Base-by-base conservation (phyloP, 345 rosid species). In the Aquilaria sinensis region DNA sequence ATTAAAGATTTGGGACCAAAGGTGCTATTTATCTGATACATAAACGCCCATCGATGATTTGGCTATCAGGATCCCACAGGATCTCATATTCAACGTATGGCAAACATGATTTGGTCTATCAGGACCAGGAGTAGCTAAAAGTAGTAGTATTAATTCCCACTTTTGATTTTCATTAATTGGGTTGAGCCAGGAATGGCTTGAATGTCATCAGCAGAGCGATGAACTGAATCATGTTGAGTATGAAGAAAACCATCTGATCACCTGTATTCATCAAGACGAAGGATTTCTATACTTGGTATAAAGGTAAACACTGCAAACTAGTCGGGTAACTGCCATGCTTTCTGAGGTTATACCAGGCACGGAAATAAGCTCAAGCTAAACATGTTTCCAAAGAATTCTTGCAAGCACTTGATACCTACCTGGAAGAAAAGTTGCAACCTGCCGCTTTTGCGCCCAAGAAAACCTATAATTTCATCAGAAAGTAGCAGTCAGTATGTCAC, bases 371-470 rank as follows among this genome's bases (percentile, higher is more conserved):
- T 23, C 9, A 1, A 9, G 10, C 10, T 9, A 16, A 54, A 54
- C 57, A 12, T 23, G 23, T 23, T 23, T 23, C 23, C 23, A 23
- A 23, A 23, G 23, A 23, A 23, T 23, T 23, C 23, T 23, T 23
- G 23, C 23, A 56, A 32, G n/a, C 59, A 13, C n/a, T 2, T 0
- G 7, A 31, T 1, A 5, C 9, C 5, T 56, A 80, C 85, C 87
- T 57, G 85, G 83, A 34, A 83, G 78, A 67, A 83, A 67, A 30
- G 69, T 48, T 11, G 83, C 81, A 10, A 37, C 74, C 63, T 78
- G 85, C 46, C 83, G 71, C 74, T 72, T 77, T 61, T 83, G 85
- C 33, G 88, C 85, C 88, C 74, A 80, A 68, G 88, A 76, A 67
- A 83, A 78, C 56, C 85, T 83, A 77, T 71, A 75, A 31, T 59